These are phyloP conservation scores for Emergomyces africanus DNA, from an alignment of 2,329 filamentous ascomycete species.

Conservation along the genomic window DNA sequence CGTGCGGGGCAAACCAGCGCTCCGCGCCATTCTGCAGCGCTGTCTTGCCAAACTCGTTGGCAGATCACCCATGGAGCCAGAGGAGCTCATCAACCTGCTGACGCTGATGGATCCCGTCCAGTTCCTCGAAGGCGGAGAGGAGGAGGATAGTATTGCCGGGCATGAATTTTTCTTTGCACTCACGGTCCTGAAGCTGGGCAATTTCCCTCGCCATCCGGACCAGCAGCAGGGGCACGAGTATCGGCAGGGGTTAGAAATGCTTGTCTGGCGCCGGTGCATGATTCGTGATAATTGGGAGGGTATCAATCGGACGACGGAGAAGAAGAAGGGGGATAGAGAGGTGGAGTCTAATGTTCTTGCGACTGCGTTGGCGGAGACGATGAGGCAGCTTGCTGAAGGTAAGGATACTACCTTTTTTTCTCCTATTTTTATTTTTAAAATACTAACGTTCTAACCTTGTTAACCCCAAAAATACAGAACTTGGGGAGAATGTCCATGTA, in stretches of 20 bases:
- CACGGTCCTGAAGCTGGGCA: slow-evolving; percentile 37
- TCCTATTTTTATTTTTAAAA: slow-evolving; percentile 14
- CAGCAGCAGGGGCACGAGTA: slow-evolving; percentile 27
- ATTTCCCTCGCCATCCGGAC: slow-evolving; percentile 43
- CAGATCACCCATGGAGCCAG: slow-evolving; percentile 51
- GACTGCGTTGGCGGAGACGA: slow-evolving; percentile 57
- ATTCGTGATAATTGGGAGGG: slow-evolving; percentile 72
- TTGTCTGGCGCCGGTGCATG: slow-evolving; percentile 84
- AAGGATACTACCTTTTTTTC: slow-evolving; percentile 18
- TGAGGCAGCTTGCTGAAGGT: slow-evolving; percentile 53
- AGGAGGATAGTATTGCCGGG: slow-evolving; percentile 35
- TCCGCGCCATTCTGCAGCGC: slow-evolving; percentile 59
- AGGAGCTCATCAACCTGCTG: slow-evolving; percentile 49
- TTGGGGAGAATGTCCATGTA: slow-evolving; percentile 7
- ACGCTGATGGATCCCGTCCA: slow-evolving; percentile 57
- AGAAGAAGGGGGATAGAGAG: slow-evolving; percentile 57
- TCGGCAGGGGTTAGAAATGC: slow-evolving; percentile 41
- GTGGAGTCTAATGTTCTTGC: slow-evolving; percentile 48
- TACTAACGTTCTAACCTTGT: slow-evolving; percentile 4
- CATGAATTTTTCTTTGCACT: slow-evolving; percentile 66
- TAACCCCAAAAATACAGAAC: slow-evolving; percentile 8
- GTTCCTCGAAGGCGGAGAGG: slow-evolving; percentile 30
- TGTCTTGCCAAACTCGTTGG: slow-evolving; percentile 57
- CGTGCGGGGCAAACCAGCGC: slow-evolving; percentile 47
- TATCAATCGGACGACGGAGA: slow-evolving; percentile 63